A percentile compares a stretch with the other conserved stretches of the same genome.
phyloP scores from a whole-genome alignment of 2,329 filamentous ascomycete species.

The Cladosporium oxysporum region DNA sequence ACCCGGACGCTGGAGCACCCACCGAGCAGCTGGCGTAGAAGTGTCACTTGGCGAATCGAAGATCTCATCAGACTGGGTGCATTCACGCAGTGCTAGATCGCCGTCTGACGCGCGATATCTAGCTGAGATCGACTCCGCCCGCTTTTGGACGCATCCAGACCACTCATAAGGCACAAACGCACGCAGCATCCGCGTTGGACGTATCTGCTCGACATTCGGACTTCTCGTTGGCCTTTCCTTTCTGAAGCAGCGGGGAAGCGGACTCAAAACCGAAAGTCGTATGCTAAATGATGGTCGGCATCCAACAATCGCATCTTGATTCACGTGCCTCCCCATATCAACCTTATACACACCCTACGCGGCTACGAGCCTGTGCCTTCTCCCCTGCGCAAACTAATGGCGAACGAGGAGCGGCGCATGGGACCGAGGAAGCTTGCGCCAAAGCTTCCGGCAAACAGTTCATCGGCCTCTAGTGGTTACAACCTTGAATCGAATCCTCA shows the following conservation, averaged over 20 bases:
- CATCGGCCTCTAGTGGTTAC: conserved; percentile 8
- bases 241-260: neutral
- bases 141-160: conserved; percentile 5
- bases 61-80: neutral
- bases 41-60: neutral
- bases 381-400: conserved; percentile 1
- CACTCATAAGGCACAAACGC: neutral
- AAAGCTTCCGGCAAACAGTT: conserved; percentile 15
- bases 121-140: neutral
- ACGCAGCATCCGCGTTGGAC: neutral
- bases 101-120: conserved; percentile 1
- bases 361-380: neutral
- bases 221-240: neutral
- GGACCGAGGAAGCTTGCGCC: conserved; percentile 19
- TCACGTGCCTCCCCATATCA: neutral
- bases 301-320: conserved; percentile 1
- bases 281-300: conserved; percentile 13
- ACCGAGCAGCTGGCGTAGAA: neutral
- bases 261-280: neutral
- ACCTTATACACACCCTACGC: neutral
- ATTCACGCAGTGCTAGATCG: neutral
- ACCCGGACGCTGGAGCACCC: neutral
- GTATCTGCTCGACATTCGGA: neutral
- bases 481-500: neutral
- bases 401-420: conserved; percentile 16